Evolutionary conservation across 768 basidiomycete genomes (phyloP), one percentile per base, ranked within the genome.

Genomic region (Suillus decipiens): DNA sequence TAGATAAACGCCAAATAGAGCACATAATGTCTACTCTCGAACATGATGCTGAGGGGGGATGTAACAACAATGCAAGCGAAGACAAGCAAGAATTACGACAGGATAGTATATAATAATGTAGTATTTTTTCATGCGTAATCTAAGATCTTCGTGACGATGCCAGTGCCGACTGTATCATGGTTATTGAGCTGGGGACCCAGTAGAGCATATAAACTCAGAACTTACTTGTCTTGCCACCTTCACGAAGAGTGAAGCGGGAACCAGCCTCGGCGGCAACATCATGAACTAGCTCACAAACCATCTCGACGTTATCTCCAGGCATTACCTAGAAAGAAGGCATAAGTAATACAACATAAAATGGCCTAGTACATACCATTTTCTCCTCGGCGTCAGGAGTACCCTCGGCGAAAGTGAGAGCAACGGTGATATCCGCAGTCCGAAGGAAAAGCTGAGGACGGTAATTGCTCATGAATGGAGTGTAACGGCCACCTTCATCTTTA

Each of bases 231-330:
- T 88, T 96, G 72, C 94, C 93, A 68, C 94, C 95, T 77, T 97
- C 95, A 68, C 95, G 90, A 63, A 97, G 86, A 31, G 96, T 98
- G 80, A 98, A 97, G 59, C 82, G 87, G 64, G 89, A 88, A 59
- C 96, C 95, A 66, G 87, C 83, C 77, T 98, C 96, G 48, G 92
- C 84, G 28, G 95, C 95, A 65, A 97, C 89, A 71, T 96, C 93
- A 70, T 89, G 87, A 31, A 89, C 83, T 42, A 98, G 84, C 33
- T 85, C 80, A 73, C 92, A 93, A 61, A 93, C 82, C 82, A 99
- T 89, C 78, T 97, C 95, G 60, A 99, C 89, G 71, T 96, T 96
- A 80, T 99, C 96, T 65, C 96, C 96, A 56, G 96, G 96, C 93
- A 97, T 96, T 68, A 98, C 88, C 88, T 92, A 69, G 17, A 12